These are phyloP conservation scores for Tylopilus sp. DNA, from an alignment of 768 basidiomycete species.

Conservation along the genomic window DNA sequence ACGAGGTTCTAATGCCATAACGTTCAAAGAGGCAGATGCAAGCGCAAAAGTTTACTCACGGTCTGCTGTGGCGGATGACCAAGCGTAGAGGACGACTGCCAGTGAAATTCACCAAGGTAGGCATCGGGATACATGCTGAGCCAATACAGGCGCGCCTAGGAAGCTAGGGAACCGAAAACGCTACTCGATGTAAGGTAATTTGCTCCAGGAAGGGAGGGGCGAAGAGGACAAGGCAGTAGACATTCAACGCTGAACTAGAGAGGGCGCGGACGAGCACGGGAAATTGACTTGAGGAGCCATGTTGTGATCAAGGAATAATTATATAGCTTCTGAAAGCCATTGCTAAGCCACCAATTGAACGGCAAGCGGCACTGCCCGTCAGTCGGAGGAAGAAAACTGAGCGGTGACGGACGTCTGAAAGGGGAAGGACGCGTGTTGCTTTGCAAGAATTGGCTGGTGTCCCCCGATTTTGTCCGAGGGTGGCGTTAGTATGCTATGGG, in stretches of 20 bases:
- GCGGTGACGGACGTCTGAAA: background rate
- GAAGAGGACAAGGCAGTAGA: background rate
- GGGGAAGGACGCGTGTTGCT: background rate
- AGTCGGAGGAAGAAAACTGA: background rate
- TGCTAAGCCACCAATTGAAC: background rate
- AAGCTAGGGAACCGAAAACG: background rate
- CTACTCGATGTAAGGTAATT: background rate
- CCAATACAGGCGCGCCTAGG: background rate
- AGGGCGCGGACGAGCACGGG: background rate
- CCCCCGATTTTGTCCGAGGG: background rate
- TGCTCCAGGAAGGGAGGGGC: background rate
- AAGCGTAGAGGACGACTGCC: background rate
- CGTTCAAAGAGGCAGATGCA: background rate
- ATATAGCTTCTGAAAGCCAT: background rate
- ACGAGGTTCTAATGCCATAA: background rate
- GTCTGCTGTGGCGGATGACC: background rate
- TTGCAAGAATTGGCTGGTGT: background rate
- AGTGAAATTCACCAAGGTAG: background rate
- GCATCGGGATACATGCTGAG: background rate
- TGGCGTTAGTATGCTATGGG: no score
- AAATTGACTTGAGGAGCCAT: no score
- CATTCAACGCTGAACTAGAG: slow-evolving; percentile 1
- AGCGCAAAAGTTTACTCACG: slow-evolving; percentile 4
- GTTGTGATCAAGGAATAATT: background rate
- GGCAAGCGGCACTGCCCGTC: background rate